These are phyloP conservation scores for Wickerhamiella azyma DNA, from an alignment of 805 yeast genomes.

Conservation along the genomic window DNA sequence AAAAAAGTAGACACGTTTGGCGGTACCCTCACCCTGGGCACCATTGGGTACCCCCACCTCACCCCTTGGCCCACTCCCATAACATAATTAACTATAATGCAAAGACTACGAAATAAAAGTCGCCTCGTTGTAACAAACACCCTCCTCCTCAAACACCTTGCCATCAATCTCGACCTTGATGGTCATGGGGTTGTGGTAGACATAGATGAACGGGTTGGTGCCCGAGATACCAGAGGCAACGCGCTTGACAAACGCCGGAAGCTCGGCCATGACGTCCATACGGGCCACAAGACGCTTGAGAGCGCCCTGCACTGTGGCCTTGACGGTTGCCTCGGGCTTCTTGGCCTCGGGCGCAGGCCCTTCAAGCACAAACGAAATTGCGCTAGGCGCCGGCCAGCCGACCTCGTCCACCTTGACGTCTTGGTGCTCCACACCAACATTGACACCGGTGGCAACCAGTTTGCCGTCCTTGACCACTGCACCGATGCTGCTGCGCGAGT, in stretches of 20 bases:
- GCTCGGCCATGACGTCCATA: conserved; percentile 95
- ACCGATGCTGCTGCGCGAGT: conserved; percentile 67
- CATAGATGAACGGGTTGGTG: conserved; percentile 92
- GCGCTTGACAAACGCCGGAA: conserved; percentile 85
- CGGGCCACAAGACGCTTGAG: conserved; percentile 61
- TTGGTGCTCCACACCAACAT: conserved; percentile 50
- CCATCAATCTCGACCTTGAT: conserved; percentile 33
- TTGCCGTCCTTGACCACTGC: conserved; percentile 53
- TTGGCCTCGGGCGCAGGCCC: conserved; percentile 37
- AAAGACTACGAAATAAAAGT: conserved; percentile 46
- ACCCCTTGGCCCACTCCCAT: too few relatives aligned
- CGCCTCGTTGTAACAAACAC: conserved; percentile 63
- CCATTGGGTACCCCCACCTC: too few relatives aligned
- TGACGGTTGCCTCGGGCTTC: conserved; percentile 29
- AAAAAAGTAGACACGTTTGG: too few relatives aligned
- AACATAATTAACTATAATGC: background rate
- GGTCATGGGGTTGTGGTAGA: conserved; percentile 55
- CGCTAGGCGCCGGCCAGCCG: conserved; percentile 82
- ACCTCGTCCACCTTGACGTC: conserved; percentile 42
- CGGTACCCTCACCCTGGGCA: too few relatives aligned
- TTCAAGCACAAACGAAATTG: conserved; percentile 43
- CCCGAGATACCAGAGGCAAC: conserved; percentile 93
- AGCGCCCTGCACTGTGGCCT: conserved; percentile 43
- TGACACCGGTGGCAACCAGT: conserved; percentile 48
- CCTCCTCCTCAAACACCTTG: conserved; percentile 36